Evolutionary conservation across 176 grass and related monocot genomes (phyloP), one percentile per base, ranked within the genome.

Genomic region (Bromus sterilis): DNA sequence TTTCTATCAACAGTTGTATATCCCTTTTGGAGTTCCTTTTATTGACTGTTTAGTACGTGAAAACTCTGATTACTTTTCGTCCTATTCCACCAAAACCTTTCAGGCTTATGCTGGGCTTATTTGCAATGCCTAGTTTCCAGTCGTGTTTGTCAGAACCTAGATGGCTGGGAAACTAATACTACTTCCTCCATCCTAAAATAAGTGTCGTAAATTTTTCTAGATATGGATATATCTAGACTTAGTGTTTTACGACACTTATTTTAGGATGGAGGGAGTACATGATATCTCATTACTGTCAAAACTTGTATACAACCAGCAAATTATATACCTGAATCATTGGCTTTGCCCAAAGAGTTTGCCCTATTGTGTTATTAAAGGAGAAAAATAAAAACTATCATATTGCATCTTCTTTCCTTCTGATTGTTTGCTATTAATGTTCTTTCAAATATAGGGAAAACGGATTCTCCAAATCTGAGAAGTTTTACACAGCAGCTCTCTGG

Each of bases 391-490:
- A 69, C 11, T 66, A 4, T 63, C 30, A 14, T 60, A 28, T 71
- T 71, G 8, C 21, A 11, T 41, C 41, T 26, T 28, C 1, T 33
- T 78, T 25, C 32, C 4, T 69, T 21, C 46, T 81, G 2, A 10
- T 29, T n/a, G 15, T 43, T 64, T 35, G 33, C 1, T 55, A 29
- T 13, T 26, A 28, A 57, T 86, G 16, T 60, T 64, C 44, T 25
- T 83, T 14, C 28, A 78, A 84, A 76, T 79, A 29, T 29, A 94
- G 92, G 89, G 76, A 91, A 89, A 82, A 56, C 57, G 21, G 86
- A 88, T 53, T 66, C 86, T 85, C 92, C 86, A 43, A 86, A 91
- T 78, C 73, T 91, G n/a, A 84, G 78, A 85, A 91, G 89, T 87
- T 91, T 94, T 76, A 88, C 89, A 25, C 89, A 87, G 62, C 89